phyloP scores from a whole-genome alignment of 352 stramenopile genomes.

The Elongisporangium prolatum region DNA sequence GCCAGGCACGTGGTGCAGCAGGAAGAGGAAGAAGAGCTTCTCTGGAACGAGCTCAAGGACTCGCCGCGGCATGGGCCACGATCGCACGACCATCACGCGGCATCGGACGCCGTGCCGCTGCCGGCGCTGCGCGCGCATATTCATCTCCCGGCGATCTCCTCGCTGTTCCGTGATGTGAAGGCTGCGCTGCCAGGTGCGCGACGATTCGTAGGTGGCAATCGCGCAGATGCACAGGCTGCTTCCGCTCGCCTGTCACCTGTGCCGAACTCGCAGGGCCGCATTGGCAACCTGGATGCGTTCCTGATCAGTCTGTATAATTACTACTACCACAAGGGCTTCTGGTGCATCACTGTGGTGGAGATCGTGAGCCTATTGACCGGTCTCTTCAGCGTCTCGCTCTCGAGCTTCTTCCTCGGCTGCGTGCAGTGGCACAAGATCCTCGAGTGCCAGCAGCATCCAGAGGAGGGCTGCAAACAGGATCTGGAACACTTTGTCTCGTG shows the following conservation, averaged over 20 bases:
- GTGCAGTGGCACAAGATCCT: conserved; percentile 93
- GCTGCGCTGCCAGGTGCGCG: conserved; percentile 20
- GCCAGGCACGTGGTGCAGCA: conserved; percentile 11
- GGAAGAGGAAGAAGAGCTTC: conserved; percentile 64
- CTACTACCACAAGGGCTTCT: conserved; percentile 93
- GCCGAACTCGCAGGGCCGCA: conserved; percentile 59
- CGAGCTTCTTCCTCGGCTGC: conserved; percentile 93
- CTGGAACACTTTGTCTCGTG: conserved; percentile 74
- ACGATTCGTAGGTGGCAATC: neutral
- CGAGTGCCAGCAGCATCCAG: conserved; percentile 59
- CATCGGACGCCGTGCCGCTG: conserved; percentile 16
- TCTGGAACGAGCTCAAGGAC: conserved; percentile 79
- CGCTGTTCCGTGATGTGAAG: conserved; percentile 64
- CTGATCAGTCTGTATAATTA: conserved; percentile 94
- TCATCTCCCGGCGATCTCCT: conserved; percentile 75
- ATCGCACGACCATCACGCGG: neutral
- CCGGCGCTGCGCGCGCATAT: conserved; percentile 65
- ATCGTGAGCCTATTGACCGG: conserved; percentile 91
- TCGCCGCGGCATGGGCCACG: conserved; percentile 9
- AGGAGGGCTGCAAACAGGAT: conserved; percentile 72
- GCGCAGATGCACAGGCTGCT: neutral
- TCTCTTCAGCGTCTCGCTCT: conserved; percentile 94
- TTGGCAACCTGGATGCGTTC: conserved; percentile 89
- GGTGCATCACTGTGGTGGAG: conserved; percentile 84
- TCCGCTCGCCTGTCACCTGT: conserved; percentile 30